A percentile compares a stretch with the other conserved stretches of the same genome.
phyloP scores from a whole-genome alignment of 768 basidiomycete genomes.

The Serendipita sp. region DNA sequence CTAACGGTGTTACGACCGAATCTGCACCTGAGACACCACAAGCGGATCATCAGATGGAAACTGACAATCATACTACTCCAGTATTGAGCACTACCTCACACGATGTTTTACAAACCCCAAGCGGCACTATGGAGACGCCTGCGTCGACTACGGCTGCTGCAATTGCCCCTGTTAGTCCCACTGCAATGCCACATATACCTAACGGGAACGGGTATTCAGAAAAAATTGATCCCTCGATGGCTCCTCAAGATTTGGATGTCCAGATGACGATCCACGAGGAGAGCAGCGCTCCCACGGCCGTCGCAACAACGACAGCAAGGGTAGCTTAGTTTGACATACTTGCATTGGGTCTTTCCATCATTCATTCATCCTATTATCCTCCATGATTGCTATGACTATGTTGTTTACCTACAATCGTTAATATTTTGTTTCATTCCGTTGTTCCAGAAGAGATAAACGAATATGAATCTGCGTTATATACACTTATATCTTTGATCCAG shows the following conservation, averaged over 20 bases:
- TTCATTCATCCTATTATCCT: neutral
- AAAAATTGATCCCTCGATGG: neutral
- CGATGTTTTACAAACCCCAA: no score
- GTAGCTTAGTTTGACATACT: no score
- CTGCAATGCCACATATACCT: neutral
- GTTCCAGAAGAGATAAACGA: no score
- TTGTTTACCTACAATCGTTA: neutral
- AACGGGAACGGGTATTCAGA: conserved; percentile 9
- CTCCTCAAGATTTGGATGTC: neutral
- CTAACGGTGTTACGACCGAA: no score
- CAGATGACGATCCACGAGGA: neutral
- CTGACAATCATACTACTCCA: no score
- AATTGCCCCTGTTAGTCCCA: neutral
- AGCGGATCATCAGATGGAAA: no score
- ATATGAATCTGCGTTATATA: no score
- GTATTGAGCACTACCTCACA: no score
- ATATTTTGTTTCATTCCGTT: neutral
- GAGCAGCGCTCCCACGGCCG: neutral
- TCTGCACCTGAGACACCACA: no score
- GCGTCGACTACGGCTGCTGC: neutral
- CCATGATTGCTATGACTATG: neutral
- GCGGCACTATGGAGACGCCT: no score
- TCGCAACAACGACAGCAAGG: neutral
- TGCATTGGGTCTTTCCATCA: neutral
- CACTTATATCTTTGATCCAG: no score